These are phyloP conservation scores for Candida berthetii DNA, from an alignment of 805 yeast genomes.

Conservation along the genomic window DNA sequence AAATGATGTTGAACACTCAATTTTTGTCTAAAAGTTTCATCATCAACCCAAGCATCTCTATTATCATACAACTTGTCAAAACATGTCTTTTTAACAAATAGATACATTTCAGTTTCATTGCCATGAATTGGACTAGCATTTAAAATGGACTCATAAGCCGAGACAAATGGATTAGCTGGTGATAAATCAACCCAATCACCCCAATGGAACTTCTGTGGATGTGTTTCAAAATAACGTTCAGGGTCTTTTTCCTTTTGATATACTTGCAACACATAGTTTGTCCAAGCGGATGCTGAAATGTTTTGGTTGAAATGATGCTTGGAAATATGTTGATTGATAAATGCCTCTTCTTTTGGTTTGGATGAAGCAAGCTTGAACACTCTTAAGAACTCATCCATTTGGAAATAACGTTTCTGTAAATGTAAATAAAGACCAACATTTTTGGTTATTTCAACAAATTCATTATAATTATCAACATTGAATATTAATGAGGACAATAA, in stretches of 20 bases:
- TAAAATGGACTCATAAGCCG: slow-evolving; percentile 18
- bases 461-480: slow-evolving; percentile 13
- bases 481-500: slow-evolving; percentile 12
- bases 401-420: slow-evolving; percentile 15
- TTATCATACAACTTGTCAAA: slow-evolving; percentile 1
- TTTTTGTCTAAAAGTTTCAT: slow-evolving; percentile 7
- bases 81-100: slow-evolving; percentile 1
- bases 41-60: slow-evolving; percentile 20
- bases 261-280: slow-evolving; percentile 5
- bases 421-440: slow-evolving; percentile 12
- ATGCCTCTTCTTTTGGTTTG: slow-evolving; percentile 1
- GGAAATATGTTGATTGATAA: slow-evolving; percentile 2
- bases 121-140: neutral
- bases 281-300: slow-evolving; percentile 12
- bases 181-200: slow-evolving; percentile 24
- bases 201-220: slow-evolving; percentile 23
- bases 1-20: slow-evolving; percentile 17
- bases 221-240: slow-evolving; percentile 4
- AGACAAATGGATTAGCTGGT: slow-evolving; percentile 19
- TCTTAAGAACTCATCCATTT: slow-evolving; percentile 10
- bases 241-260: slow-evolving; percentile 11
- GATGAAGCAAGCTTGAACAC: slow-evolving; percentile 8
- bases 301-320: slow-evolving; percentile 10
- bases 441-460: slow-evolving; percentile 11
- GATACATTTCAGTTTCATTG: neutral